Evolutionary conservation across 495 filamentous ascomycete genomes (phyloP).

Genomic region (Talaromyces wortmannii): DNA sequence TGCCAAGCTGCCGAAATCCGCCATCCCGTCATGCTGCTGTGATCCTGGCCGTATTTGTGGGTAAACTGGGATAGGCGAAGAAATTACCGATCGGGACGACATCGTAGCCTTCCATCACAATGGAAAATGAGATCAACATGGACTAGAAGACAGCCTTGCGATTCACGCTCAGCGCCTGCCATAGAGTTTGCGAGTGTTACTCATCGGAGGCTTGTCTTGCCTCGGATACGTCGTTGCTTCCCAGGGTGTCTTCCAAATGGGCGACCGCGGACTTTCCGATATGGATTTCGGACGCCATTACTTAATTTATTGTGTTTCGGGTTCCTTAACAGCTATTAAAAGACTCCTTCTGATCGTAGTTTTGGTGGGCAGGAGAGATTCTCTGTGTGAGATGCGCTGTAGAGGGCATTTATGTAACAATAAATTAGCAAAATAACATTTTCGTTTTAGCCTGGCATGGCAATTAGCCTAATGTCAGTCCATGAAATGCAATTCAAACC

Average conservation of each 20-base stretch:
- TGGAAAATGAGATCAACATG: constrained; percentile 32
- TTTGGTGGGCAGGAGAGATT: no score
- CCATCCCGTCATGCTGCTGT: constrained; percentile 11
- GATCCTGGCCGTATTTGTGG: constrained; percentile 25
- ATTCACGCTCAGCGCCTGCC: constrained; percentile 29
- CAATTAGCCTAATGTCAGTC: no score
- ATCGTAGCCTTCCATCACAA: constrained; percentile 50
- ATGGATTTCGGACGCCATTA: not conserved
- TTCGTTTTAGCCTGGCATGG: no score
- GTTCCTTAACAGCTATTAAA: no score
- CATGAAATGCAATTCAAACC: no score
- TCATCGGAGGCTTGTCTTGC: constrained; percentile 26
- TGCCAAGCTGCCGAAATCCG: constrained; percentile 30
- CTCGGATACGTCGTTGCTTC: constrained; percentile 14
- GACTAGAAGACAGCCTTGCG: constrained; percentile 45
- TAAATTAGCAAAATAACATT: no score
- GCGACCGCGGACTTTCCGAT: constrained; percentile 1
- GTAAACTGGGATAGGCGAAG: constrained; percentile 29
- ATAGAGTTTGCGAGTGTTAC: constrained; percentile 22
- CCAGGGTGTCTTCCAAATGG: constrained; percentile 1
- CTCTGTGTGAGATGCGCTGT: no score
- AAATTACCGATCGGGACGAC: constrained; percentile 36
- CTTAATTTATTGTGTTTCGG: not conserved
- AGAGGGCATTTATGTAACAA: no score
- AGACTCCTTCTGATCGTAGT: no score